Evolutionary conservation across 345 rosid species (phyloP), one percentile per base, ranked within the genome.

Genomic region (Lepidium sativum): DNA sequence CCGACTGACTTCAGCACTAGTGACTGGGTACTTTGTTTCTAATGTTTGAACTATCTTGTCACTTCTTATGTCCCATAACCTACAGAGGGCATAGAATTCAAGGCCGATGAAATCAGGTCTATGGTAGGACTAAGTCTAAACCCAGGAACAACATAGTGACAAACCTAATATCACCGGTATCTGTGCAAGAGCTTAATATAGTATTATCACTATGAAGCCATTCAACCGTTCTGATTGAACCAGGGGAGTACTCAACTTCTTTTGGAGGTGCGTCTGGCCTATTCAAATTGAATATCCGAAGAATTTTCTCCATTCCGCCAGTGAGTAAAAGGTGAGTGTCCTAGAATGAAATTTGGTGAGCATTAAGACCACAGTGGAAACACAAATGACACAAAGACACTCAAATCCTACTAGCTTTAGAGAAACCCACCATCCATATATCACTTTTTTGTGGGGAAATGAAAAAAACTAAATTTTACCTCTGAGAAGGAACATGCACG

Each of bases 141-240:
- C 13, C 4, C 58, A 33, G 16, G 44, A 43, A 61, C 20, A 13
- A 62, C 31, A 13, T 53, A 63, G 54, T 32, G 15, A 12, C 35
- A 58, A 80, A 95, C 96, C 99, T 91, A 68, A 91, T 91, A 57
- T 97, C 92, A 61, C 95, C 87, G 9, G 84, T 81, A 67, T 91
- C 95, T 75, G 87, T 71, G 67, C 94, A 95, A 57, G 99, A 84
- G 78, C 99, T 88, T 60, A 94, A 65, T 58, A 94, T 88, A 47
- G 99, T 90, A 80, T 88, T 92, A 74, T 94, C 97, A 73, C 89
- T 82, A 69, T 94, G 99, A 78, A 94, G 94, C 99, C 99, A 94
- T 5, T 92, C 82, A 27, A 82, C 87, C 25, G 96, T 85, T 79
- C 97, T 80, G 32, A 94, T 80, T 49, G 96, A 90, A 74, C 96